Percentiles rank a stretch among this genome's conserved stretches.
These are phyloP conservation scores for Naganishia cerealis DNA, from an alignment of 1,284 basidiomycete genomes.

Conservation along the genomic window DNA sequence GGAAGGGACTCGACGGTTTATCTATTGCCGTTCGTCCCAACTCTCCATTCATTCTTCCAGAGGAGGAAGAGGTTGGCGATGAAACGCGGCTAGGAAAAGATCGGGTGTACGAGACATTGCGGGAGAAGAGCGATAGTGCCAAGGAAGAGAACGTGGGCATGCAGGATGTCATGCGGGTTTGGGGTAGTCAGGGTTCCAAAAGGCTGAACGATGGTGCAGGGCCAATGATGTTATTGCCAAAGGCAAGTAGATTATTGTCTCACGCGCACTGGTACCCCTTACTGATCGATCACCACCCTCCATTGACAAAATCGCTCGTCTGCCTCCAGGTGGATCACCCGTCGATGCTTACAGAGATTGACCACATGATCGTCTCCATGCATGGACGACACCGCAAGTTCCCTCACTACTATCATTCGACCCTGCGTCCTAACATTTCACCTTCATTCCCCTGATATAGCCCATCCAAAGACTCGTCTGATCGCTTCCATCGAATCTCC, in stretches of 20 bases:
- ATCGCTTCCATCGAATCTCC: slow-evolving; percentile 36
- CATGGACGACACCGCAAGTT: slow-evolving; percentile 24
- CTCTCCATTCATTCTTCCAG: slow-evolving; percentile 6
- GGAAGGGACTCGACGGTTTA: slow-evolving; percentile 13
- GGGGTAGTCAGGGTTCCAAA: slow-evolving; percentile 28
- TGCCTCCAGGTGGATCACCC: slow-evolving; percentile 31
- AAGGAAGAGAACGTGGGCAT: slow-evolving; percentile 20
- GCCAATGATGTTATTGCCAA: slow-evolving; percentile 36
- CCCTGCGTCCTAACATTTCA: background rate
- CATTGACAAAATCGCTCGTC: background rate
- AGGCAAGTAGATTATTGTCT: slow-evolving; percentile 17
- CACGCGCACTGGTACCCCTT: background rate
- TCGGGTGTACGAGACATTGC: slow-evolving; percentile 5
- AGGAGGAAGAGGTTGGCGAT: background rate
- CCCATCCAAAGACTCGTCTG: slow-evolving; percentile 29
- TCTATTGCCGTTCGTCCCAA: slow-evolving; percentile 34
- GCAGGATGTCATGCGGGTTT: slow-evolving; percentile 30
- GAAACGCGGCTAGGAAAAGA: slow-evolving; percentile 8
- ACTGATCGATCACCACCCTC: background rate
- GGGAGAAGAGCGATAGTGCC: slow-evolving; percentile 9
- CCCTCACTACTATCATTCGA: background rate
- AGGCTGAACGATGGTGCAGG: slow-evolving; percentile 26
- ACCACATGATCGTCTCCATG: slow-evolving; percentile 30
- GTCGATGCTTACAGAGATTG: slow-evolving; percentile 33
- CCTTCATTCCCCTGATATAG: background rate